Conservation (phyloP, 2,329 filamentous ascomycete genomes). For the Colletotrichum sp. region DNA sequence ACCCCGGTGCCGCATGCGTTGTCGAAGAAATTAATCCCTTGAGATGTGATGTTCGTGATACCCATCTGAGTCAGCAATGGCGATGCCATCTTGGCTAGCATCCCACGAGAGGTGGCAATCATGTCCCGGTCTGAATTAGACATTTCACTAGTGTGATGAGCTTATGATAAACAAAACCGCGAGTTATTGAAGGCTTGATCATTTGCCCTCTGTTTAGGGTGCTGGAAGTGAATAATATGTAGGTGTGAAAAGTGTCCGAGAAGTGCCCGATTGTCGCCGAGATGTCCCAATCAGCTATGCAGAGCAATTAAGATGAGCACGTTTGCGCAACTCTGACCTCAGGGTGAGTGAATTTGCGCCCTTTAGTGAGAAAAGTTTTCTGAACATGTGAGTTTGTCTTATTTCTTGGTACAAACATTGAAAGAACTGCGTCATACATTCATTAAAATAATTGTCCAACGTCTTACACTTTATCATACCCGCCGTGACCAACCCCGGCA, state of each 20-base stretch:
- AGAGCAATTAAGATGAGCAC: not conserved
- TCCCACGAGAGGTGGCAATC: not conserved
- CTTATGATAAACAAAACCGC: accelerated
- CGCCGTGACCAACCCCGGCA: accelerated
- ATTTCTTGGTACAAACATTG: not conserved
- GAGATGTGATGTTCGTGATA: not conserved
- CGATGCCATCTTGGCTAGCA: not conserved
- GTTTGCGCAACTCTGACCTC: not conserved
- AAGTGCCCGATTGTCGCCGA: not conserved
- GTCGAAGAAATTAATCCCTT: not conserved
- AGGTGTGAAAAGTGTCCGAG: not conserved
- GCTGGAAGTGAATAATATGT: not conserved
- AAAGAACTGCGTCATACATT: not conserved
- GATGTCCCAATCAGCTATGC: not conserved
- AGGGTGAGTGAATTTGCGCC: not conserved
- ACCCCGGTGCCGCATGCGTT: not conserved
- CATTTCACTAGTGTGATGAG: not conserved
- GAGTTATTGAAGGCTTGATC: not conserved
- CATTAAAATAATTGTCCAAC: not conserved
- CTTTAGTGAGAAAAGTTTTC: not conserved
- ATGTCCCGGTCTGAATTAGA: not conserved
- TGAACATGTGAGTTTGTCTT: not conserved
- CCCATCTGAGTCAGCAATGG: not conserved
- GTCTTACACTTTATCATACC: not conserved
- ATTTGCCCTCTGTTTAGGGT: not conserved